Evolutionary conservation across 2,329 filamentous ascomycete genomes (phyloP), one percentile per base, ranked within the genome.

Genomic region (Neophaeococcomyces mojaviensis): DNA sequence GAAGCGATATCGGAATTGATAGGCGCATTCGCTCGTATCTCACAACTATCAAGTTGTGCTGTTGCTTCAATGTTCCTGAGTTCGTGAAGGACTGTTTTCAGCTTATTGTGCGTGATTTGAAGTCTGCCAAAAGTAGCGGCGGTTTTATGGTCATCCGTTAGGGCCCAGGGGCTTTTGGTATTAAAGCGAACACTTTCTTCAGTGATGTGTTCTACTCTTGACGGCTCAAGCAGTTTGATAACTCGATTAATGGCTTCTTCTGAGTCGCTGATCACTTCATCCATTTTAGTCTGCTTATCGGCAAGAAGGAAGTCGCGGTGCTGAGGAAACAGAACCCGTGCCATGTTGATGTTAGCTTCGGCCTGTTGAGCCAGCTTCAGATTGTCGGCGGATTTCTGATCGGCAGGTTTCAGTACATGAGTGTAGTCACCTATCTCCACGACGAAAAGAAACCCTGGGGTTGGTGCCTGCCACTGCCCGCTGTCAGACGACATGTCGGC

Each of bases 211-310:
- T 44, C 41, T 13, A 44, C 41, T 26, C 41, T 31, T 18, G 41
- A 20, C 9, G 41, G 41, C 18, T 26, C 16, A n/a, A 44, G 41
- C n/a, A 44, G 33, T 22, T 37, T 44, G 41, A 37, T 28, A 13
- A 44, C 41, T 13, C 41, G 3, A 24, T 44, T 37, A 32, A 44
- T 44, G 10, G 41, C 41, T 24, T 44, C 41, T 44, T 44, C 41
- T 2, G 41, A 28, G 33, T 37, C 33, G 36, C 32, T 36, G 12
- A 44, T 44, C 22, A 44, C 5, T 16, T 44, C 41, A 37, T 44
- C 41, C 41, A 44, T 44, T 19, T 37, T 44, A 16, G 30, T 32
- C 13, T 44, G 41, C 19, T 28, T 36, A 9, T 44, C 41, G 5
- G 32, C 20, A 16, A 44, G 20, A 3, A 44, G 41, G 16, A 44